A percentile compares a stretch with the other conserved stretches of the same genome.
Conservation (phyloP, 345 rosid genomes). For the Triadica sebifera region DNA sequence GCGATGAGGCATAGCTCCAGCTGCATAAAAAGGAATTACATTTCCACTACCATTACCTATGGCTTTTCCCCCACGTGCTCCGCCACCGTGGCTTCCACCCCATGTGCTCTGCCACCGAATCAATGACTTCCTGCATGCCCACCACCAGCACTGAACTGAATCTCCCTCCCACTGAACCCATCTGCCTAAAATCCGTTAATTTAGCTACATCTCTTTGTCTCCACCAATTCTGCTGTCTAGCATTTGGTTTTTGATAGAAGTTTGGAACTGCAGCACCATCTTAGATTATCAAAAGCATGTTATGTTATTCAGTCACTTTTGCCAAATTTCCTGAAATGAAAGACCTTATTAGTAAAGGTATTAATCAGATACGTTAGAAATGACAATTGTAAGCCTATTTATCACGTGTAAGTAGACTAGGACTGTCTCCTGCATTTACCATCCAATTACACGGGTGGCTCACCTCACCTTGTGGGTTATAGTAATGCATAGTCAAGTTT, state of each 20-base stretch:
- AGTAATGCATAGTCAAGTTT: too few species aligned
- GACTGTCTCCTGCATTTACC: too few species aligned
- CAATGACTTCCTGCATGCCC: slow-evolving; percentile 1
- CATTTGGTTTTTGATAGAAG: background rate
- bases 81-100: slow-evolving; percentile 7
- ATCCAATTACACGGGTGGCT: too few species aligned
- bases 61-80: background rate
- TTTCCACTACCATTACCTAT: background rate
- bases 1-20: slow-evolving; percentile 15
- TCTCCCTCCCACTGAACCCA: slow-evolving; percentile 11
- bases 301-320: background rate
- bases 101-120: background rate
- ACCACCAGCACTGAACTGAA: slow-evolving; percentile 18
- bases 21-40: slow-evolving; percentile 26
- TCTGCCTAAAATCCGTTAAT: background rate
- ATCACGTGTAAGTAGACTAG: too few species aligned
- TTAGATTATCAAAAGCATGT: background rate
- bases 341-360: background rate
- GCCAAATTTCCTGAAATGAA: background rate
- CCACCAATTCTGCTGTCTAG: background rate
- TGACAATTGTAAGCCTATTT: too few species aligned
- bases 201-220: background rate
- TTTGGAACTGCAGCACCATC: background rate
- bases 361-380: too few species aligned
- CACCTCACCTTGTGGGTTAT: too few species aligned